Evolutionary conservation across 495 filamentous ascomycete genomes (phyloP).

Genomic region (Astrocystis sublimbata): DNA sequence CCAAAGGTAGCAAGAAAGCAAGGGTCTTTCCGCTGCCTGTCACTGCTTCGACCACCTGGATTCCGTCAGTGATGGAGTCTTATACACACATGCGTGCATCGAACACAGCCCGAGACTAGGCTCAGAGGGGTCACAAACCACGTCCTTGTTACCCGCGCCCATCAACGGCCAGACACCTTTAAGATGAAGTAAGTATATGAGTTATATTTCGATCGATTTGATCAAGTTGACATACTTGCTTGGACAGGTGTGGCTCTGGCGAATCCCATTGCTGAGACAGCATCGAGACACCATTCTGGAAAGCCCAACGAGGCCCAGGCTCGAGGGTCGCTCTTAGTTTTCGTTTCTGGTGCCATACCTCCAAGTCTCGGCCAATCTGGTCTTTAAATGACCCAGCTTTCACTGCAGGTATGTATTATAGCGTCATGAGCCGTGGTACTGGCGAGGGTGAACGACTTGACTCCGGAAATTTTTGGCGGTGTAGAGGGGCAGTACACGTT

Average conservation of each 20-base stretch:
- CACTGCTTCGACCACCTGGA: conserved; percentile 59
- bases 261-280: conserved; percentile 82
- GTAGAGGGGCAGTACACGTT: conserved; percentile 5
- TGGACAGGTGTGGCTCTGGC: conserved; percentile 90
- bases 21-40: conserved; percentile 96
- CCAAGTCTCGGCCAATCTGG: background rate
- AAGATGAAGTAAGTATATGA: conserved; percentile 4
- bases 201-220: background rate
- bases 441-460: background rate
- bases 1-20: conserved; percentile 83
- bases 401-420: background rate
- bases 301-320: conserved; percentile 80
- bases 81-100: background rate
- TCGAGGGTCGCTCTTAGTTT: conserved; percentile 50
- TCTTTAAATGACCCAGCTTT: background rate
- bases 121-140: conserved; percentile 45
- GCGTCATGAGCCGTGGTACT: background rate
- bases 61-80: conserved; percentile 8
- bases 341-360: conserved; percentile 41
- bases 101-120: background rate
- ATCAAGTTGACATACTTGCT: conserved; percentile 59
- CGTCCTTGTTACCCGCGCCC: conserved; percentile 83
- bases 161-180: conserved; percentile 71
- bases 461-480: conserved; percentile 21
- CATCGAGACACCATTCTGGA: conserved; percentile 89